Percentiles rank a stretch among this genome's conserved stretches.
Conservation (phyloP, 208 protist genomes). For the Leishmania aethiopica region DNA sequence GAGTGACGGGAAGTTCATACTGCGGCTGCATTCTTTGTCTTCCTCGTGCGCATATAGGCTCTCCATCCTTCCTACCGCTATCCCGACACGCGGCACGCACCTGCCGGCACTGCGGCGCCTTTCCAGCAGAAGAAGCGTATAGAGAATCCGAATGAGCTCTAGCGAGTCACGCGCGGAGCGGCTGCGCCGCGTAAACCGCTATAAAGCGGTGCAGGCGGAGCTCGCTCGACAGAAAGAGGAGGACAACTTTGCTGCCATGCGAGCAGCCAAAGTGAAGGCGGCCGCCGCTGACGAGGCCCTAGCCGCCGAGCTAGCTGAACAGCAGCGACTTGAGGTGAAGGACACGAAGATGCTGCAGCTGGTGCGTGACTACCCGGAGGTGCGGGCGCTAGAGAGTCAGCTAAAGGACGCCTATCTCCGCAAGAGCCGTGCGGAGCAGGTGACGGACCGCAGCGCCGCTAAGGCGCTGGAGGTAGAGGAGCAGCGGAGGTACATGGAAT, state of each 20-base stretch:
- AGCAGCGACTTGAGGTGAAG: slow-evolving; percentile 69
- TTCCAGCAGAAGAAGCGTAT: neutral
- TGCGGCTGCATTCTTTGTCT: neutral
- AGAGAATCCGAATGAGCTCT: slow-evolving; percentile 20
- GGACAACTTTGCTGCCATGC: slow-evolving; percentile 55
- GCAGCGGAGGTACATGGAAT: slow-evolving; percentile 66
- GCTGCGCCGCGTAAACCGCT: slow-evolving; percentile 82
- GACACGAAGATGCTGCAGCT: slow-evolving; percentile 92
- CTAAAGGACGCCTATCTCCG: slow-evolving; percentile 80
- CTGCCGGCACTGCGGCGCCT: neutral
- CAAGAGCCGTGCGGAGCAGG: slow-evolving; percentile 78
- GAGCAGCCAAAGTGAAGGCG: slow-evolving; percentile 46
- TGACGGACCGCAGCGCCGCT: slow-evolving; percentile 50
- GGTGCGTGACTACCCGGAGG: slow-evolving; percentile 71
- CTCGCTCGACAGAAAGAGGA: slow-evolving; percentile 79
- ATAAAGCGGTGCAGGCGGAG: slow-evolving; percentile 88
- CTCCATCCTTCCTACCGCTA: neutral
- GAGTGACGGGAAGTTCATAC: neutral
- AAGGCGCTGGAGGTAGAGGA: slow-evolving; percentile 51
- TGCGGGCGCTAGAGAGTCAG: slow-evolving; percentile 75
- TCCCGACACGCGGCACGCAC: neutral
- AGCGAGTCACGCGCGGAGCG: slow-evolving; percentile 75
- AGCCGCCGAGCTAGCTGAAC: slow-evolving; percentile 75
- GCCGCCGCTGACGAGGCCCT: slow-evolving; percentile 74
- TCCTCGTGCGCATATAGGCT: neutral